Conservation (phyloP, 495 filamentous ascomycete genomes). For the Aspergillus funiculosus region DNA sequence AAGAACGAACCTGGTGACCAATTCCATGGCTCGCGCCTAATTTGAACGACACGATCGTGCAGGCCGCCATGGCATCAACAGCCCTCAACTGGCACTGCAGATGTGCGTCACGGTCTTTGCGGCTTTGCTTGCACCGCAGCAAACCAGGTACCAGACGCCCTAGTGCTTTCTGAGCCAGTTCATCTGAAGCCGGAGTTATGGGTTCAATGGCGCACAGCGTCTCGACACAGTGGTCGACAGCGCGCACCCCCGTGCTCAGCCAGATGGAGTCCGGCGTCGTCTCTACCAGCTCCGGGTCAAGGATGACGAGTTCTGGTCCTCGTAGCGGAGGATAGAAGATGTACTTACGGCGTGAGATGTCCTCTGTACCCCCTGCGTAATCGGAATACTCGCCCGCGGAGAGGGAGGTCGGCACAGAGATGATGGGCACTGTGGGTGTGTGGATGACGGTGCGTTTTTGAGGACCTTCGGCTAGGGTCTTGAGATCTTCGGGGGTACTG, state of each 20-base stretch:
- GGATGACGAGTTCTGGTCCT: conserved; percentile 50
- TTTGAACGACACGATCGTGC: conserved; percentile 33
- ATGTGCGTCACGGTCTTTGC: conserved; percentile 42
- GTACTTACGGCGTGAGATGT: conserved; percentile 47
- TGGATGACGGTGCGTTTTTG: conserved; percentile 18
- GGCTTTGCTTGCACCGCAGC: conserved; percentile 43
- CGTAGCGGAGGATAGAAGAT: conserved; percentile 44
- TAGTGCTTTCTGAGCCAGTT: conserved; percentile 39
- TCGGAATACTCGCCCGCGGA: conserved; percentile 58
- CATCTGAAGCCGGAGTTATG: conserved; percentile 36
- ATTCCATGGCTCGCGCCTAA: conserved; percentile 60
- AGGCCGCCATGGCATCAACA: conserved; percentile 51
- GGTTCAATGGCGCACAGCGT: conserved; percentile 43
- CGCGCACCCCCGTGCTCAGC: conserved; percentile 56
- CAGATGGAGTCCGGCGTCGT: conserved; percentile 55
- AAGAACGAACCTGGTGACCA: conserved; percentile 54
- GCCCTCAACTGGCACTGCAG: conserved; percentile 50
- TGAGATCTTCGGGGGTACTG: conserved; percentile 37
- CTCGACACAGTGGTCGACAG: conserved; percentile 63
- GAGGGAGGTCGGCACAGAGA: conserved; percentile 58
- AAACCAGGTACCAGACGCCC: conserved; percentile 46
- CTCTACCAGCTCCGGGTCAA: conserved; percentile 49
- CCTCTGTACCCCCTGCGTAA: conserved; percentile 53
- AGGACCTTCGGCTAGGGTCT: conserved; percentile 37
- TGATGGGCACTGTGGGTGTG: conserved; percentile 43